Conservation (phyloP, 2,329 filamentous ascomycete species). For the Pseudogymnoascus sp. region DNA sequence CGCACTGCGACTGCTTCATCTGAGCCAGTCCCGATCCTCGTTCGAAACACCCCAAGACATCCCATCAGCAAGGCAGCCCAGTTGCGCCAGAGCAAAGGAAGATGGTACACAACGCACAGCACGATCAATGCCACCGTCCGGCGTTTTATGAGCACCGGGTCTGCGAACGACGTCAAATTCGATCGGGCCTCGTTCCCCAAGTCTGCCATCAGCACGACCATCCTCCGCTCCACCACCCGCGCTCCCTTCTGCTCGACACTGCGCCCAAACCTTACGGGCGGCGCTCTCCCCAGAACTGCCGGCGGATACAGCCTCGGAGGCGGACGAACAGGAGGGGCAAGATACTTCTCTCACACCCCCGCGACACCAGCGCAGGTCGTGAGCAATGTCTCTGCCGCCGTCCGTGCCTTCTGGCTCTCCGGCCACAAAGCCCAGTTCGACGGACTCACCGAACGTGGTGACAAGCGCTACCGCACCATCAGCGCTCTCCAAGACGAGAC, state of each 20-base stretch:
- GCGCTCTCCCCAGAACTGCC: conserved; percentile 72
- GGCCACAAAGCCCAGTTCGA: conserved; percentile 85
- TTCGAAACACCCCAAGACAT: conserved; percentile 46
- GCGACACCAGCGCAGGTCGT: conserved; percentile 82
- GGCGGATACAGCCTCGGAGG: conserved; percentile 79
- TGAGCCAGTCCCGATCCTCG: conserved; percentile 51
- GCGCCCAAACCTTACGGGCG: conserved; percentile 85
- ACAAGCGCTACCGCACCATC: conserved; percentile 73
- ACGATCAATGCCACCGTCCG: conserved; percentile 43
- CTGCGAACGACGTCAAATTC: conserved; percentile 32
- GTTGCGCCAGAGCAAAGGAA: conserved; percentile 55
- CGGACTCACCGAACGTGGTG: conserved; percentile 62
- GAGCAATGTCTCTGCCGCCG: conserved; percentile 87
- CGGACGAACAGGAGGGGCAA: conserved; percentile 59
- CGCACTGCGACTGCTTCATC: conserved; percentile 32
- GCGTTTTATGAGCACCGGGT: conserved; percentile 28
- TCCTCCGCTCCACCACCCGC: conserved; percentile 59
- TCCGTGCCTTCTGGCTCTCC: conserved; percentile 86
- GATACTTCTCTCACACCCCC: conserved; percentile 86
- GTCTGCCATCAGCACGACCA: conserved; percentile 45
- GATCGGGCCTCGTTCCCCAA: conserved; percentile 45
- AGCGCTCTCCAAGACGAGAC: conserved; percentile 66
- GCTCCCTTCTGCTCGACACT: conserved; percentile 84
- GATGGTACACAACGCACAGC: conserved; percentile 51
- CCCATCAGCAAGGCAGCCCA: conserved; percentile 48